Percentiles rank a stretch among this genome's conserved stretches.
Evolutionary conservation across 2,329 filamentous ascomycete genomes (phyloP).

Genomic region (Exophiala oligosperma): DNA sequence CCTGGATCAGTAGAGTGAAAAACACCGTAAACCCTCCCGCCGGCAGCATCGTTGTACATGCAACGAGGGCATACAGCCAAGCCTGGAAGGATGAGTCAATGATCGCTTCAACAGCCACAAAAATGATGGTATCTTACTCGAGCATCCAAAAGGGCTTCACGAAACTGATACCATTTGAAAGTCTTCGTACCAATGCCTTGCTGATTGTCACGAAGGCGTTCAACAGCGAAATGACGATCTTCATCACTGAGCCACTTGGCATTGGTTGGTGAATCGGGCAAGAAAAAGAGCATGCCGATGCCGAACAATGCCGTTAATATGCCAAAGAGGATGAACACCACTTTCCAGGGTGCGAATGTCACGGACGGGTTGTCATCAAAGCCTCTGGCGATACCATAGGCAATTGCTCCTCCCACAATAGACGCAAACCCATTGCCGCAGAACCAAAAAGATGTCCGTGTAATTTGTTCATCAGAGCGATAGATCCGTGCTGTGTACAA

Average conservation of each 20-base stretch:
- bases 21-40: constrained; percentile 61
- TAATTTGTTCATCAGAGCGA: constrained; percentile 49
- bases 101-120: constrained; percentile 47
- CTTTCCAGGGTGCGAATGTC: constrained; percentile 36
- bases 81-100: constrained; percentile 34
- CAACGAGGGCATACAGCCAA: constrained; percentile 10
- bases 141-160: constrained; percentile 54
- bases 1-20: constrained; percentile 55
- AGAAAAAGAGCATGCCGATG: constrained; percentile 32
- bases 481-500: constrained; percentile 54
- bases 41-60: constrained; percentile 25
- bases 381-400: constrained; percentile 42
- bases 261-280: constrained; percentile 52
- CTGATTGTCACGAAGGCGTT: constrained; percentile 52
- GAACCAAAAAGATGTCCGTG: constrained; percentile 60
- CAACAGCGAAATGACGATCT: constrained; percentile 51
- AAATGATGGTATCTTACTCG: constrained; percentile 59
- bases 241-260: constrained; percentile 45
- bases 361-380: constrained; percentile 1
- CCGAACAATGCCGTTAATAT: constrained; percentile 31
- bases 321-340: constrained; percentile 56
- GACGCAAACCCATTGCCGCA: constrained; percentile 58
- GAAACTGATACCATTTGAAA: constrained; percentile 48
- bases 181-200: constrained; percentile 56
- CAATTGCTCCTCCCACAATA: constrained; percentile 56